Percentiles rank a stretch among this genome's conserved stretches.
These are phyloP conservation scores for Wickerhamomyces ciferrii DNA, from an alignment of 805 yeast species.

Conservation along the genomic window DNA sequence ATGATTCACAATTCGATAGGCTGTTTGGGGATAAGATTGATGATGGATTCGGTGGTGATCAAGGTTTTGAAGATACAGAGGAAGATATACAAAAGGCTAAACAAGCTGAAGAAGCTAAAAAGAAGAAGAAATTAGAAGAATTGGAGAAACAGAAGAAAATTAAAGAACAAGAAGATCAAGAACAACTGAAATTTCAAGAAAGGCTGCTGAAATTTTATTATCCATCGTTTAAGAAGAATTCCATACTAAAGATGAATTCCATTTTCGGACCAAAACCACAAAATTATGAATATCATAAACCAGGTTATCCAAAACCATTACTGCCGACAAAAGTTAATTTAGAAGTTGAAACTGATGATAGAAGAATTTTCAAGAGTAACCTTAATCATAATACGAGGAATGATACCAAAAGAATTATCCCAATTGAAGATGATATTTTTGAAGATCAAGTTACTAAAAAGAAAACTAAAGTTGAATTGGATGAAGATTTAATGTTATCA, in stretches of 20 bases:
- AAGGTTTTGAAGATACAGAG: conserved; percentile 17
- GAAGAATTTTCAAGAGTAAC: conserved; percentile 41
- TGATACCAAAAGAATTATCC: conserved; percentile 11
- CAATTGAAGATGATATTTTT: conserved; percentile 10
- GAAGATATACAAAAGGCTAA: conserved; percentile 7
- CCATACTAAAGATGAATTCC: conserved; percentile 58
- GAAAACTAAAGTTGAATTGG: conserved; percentile 8
- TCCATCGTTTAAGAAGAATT: conserved; percentile 55
- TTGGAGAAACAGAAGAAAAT: conserved; percentile 1
- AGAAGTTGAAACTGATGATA: conserved; percentile 60
- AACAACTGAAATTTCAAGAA: conserved; percentile 22
- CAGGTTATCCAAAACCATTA: conserved; percentile 22
- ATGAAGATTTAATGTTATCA: conserved; percentile 57
- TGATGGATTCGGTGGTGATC: conserved; percentile 12
- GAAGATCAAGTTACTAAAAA: conserved; percentile 10
- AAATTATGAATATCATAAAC: conserved; percentile 43
- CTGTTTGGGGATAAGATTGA: conserved; percentile 26
- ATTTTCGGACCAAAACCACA: conserved; percentile 61
- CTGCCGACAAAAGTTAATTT: conserved; percentile 55
- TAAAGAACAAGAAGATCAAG: conserved; percentile 16
- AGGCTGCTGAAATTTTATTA: conserved; percentile 41
- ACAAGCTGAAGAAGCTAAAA: conserved; percentile 7
- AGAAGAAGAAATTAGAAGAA: conserved; percentile 5
- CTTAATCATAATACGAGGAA: conserved; percentile 8
- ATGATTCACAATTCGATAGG: conserved; percentile 15